phyloP scores from a whole-genome alignment of 1,139 yeast genomes.

The Torulaspora pretoriensis region DNA sequence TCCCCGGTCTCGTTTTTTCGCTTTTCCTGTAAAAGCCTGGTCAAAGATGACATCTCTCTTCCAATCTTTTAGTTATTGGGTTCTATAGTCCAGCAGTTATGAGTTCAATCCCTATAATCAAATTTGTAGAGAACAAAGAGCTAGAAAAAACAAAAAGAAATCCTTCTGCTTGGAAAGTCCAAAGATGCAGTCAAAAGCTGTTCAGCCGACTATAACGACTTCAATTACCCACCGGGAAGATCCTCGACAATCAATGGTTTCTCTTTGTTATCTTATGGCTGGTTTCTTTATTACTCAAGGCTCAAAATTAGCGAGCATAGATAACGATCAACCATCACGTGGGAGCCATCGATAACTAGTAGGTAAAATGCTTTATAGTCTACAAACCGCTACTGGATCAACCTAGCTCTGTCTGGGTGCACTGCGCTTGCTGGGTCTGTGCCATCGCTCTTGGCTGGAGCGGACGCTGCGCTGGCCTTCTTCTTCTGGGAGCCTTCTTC shows the following conservation, averaged over 20 bases:
- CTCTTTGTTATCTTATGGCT: not conserved
- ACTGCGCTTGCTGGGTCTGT: constrained; percentile 18
- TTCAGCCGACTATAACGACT: not conserved
- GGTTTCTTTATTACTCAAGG: constrained; percentile 4
- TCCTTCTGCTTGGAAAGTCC: not conserved
- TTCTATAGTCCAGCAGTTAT: not conserved
- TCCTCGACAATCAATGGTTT: no score
- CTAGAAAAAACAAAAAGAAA: not conserved
- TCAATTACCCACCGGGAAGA: no score
- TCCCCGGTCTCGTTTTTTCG: constrained; percentile 24
- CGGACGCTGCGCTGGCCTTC: constrained; percentile 7
- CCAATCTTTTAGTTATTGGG: not conserved
- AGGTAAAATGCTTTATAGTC: not conserved
- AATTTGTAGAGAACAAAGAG: not conserved
- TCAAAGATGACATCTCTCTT: constrained; percentile 35
- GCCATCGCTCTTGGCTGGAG: constrained; percentile 2
- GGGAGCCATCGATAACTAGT: not conserved
- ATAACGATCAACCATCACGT: constrained; percentile 5
- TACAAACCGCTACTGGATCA: constrained; percentile 17
- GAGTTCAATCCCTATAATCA: not conserved
- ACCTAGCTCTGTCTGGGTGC: constrained; percentile 35
- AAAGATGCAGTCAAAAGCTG: not conserved
- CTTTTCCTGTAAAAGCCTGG: constrained; percentile 36
- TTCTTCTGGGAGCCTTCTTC: constrained; percentile 23
- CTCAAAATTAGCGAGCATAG: constrained; percentile 1